These are phyloP conservation scores for Lactifluus echinatus DNA, from an alignment of 768 basidiomycete genomes.

Conservation along the genomic window DNA sequence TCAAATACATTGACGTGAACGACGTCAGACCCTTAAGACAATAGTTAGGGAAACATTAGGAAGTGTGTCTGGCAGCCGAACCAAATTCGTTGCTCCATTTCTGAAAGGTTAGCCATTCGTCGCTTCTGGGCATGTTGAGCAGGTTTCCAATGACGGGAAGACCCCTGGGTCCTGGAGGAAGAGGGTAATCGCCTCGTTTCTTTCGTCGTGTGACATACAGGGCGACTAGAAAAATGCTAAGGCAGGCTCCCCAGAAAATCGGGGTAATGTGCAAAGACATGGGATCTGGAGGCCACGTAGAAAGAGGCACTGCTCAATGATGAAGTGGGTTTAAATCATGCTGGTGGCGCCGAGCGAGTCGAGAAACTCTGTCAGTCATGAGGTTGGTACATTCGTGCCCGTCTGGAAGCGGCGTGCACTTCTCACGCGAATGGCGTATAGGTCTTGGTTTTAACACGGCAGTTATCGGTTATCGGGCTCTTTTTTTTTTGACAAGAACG, in stretches of 20 bases:
- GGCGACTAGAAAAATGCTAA: neutral
- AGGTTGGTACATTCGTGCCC: no score
- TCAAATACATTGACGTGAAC: neutral
- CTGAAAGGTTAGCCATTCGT: neutral
- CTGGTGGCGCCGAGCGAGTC: no score
- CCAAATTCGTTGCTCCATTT: neutral
- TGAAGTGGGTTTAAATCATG: neutral
- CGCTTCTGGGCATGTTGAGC: neutral
- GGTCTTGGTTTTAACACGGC: no score
- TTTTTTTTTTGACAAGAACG: no score
- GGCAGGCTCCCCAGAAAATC: neutral
- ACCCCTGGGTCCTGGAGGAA: conserved; percentile 7
- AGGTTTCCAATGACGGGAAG: conserved; percentile 6
- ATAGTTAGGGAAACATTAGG: neutral
- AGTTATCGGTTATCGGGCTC: no score
- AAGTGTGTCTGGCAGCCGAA: neutral
- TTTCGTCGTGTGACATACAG: neutral
- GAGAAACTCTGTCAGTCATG: no score
- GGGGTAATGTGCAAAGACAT: neutral
- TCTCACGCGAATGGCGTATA: no score
- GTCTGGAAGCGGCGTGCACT: no score
- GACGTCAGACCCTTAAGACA: neutral
- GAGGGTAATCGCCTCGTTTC: neutral
- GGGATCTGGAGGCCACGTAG: neutral
- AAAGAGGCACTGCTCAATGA: neutral